Base-by-base conservation (phyloP, 495 filamentous ascomycete genomes). In the Aspergillus baeticus region DNA sequence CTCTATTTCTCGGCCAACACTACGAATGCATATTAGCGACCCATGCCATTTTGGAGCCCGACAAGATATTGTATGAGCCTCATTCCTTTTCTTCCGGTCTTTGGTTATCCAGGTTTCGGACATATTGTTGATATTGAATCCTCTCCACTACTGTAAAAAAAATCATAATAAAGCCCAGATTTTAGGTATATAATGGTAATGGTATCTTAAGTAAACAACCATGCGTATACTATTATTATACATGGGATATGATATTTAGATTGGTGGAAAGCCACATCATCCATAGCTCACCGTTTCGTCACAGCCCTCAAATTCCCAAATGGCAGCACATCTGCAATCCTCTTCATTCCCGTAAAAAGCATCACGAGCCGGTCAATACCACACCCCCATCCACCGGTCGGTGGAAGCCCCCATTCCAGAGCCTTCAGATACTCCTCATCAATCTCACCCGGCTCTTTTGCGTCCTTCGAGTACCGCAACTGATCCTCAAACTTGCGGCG, bases 321-420 rank as follows among this genome's bases (percentile, higher is more conserved):
- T 22, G 87, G 81, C 65, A 98, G 72, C 2, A 91, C 86, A 63
- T 98, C 91, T 26, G 78, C 78, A 61, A 98, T 98, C 66, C 85
- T 80, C 65, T 81, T 79, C 34, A 81, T 76, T 1, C 89, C 91
- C 2, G 84, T 81, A 54, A 97, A 88, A 18, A 96, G 70, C 94
- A 98, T 98, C 34, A 87, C 83, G 46, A 98, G 74, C 53, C 94
- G 78, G 70, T 98, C 94, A 29, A 98, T 77, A 0, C 94, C 94
- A 61, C 91, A 92, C 0, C 94, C 94, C 94, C 94, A 98, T 3
- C 94, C 94, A 1, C 92, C 95, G 2, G 94, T 98, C 14, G 94
- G 87, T 35, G 94, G 94, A 54, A 98, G 71, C 0, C 91, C 94
- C 75, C 87, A 91, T 63, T 92, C 90, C 41, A 98, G 68, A 5